Conservation (phyloP, 2,329 filamentous ascomycete genomes). For the Cladosporium sphaerospermum region DNA sequence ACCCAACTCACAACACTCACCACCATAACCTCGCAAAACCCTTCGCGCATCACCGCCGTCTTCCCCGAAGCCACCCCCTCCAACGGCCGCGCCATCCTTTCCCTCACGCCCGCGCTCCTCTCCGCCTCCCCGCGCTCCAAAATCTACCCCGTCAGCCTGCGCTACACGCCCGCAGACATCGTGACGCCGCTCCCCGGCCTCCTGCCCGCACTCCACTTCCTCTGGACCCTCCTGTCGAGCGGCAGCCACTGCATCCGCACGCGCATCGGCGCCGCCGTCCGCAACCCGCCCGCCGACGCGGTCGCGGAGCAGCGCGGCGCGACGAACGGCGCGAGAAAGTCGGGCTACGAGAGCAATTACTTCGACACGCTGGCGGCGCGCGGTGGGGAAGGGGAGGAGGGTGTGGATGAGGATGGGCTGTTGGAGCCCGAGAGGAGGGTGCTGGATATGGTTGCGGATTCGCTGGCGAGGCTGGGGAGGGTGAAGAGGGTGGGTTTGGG, state of each 20-base stretch:
- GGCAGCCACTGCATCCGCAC: constrained; percentile 88
- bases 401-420: constrained; percentile 25
- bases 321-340: constrained; percentile 7
- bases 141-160: constrained; percentile 85
- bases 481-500: constrained; percentile 86
- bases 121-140: constrained; percentile 59
- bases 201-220: constrained; percentile 57
- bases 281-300: constrained; percentile 28
- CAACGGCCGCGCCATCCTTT: constrained; percentile 84
- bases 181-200: constrained; percentile 77
- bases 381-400: constrained; percentile 28
- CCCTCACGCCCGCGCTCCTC: constrained; percentile 71
- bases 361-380: constrained; percentile 36
- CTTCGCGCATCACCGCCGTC: constrained; percentile 70
- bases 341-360: constrained; percentile 40
- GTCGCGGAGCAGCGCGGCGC: constrained; percentile 20
- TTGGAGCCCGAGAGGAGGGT: constrained; percentile 58
- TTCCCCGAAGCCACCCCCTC: constrained; percentile 94
- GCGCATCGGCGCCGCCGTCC: constrained; percentile 67
- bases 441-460: constrained; percentile 74
- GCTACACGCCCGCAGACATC: constrained; percentile 82
- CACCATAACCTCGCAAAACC: constrained; percentile 58
- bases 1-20: constrained; percentile 33
- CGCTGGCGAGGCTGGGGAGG: constrained; percentile 76
- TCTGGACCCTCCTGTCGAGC: constrained; percentile 80